These are phyloP conservation scores for Sanghuangporus baumii DNA, from an alignment of 1,284 basidiomycete species.

Conservation along the genomic window DNA sequence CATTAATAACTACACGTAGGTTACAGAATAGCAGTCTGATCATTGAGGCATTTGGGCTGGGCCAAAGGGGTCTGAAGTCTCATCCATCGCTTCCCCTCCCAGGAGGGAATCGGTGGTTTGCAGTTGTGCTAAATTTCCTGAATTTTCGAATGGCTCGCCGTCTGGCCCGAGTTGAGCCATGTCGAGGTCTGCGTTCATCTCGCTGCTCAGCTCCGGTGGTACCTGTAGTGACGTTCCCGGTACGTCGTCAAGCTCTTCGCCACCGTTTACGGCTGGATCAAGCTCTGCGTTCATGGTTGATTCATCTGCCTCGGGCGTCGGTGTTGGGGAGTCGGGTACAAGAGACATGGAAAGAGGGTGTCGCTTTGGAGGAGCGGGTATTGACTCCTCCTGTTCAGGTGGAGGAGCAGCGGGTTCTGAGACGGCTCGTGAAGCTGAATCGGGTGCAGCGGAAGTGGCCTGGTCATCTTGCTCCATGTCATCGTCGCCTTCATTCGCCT, in stretches of 20 bases:
- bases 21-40: background rate
- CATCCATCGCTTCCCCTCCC: constrained; percentile 56
- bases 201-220: constrained; percentile 26
- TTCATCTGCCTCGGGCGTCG: constrained; percentile 26
- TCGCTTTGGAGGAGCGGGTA: constrained; percentile 56
- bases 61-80: constrained; percentile 51
- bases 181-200: constrained; percentile 37
- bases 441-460: constrained; percentile 41
- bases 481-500: constrained; percentile 54
- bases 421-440: constrained; percentile 31
- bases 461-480: constrained; percentile 63
- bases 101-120: constrained; percentile 46
- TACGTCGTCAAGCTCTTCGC: constrained; percentile 24
- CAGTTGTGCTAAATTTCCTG: constrained; percentile 52
- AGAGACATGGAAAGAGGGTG: constrained; percentile 40
- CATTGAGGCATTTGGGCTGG: constrained; percentile 1
- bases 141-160: constrained; percentile 49
- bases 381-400: constrained; percentile 37
- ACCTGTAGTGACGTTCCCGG: constrained; percentile 25
- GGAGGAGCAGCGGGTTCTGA: constrained; percentile 29
- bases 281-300: constrained; percentile 35
- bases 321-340: constrained; percentile 30
- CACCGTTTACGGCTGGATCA: constrained; percentile 35
- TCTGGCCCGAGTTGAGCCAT: constrained; percentile 61
- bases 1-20: background rate